phyloP scores from a whole-genome alignment of 805 yeast species.

The Candida pseudoglaebosa region DNA sequence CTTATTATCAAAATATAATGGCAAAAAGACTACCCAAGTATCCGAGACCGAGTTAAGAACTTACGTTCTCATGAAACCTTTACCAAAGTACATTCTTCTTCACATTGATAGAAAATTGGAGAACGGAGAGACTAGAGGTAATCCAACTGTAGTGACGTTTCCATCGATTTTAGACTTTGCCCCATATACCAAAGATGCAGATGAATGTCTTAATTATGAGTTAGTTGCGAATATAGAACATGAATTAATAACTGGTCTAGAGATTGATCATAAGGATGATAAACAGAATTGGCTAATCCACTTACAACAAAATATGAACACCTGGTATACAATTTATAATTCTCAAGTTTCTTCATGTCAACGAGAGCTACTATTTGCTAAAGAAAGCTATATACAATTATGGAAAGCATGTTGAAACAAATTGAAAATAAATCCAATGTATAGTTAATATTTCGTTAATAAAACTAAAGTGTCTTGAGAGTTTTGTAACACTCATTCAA shows the following conservation, averaged over 20 bases:
- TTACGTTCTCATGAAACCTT: constrained; percentile 32
- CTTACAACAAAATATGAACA: constrained; percentile 10
- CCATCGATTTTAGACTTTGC: constrained; percentile 40
- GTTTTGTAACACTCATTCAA: constrained; percentile 8
- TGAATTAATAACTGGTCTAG: constrained; percentile 12
- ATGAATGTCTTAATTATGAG: constrained; percentile 29
- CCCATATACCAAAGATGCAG: constrained; percentile 19
- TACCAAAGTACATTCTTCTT: constrained; percentile 54
- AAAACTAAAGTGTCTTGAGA: background rate
- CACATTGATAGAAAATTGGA: constrained; percentile 48
- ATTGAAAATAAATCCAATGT: too few species aligned
- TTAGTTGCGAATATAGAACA: constrained; percentile 19
- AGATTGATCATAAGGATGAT: constrained; percentile 16
- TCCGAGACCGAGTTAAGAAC: constrained; percentile 30
- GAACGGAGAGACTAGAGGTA: constrained; percentile 11
- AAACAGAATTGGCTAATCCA: constrained; percentile 18
- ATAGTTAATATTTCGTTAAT: too few species aligned
- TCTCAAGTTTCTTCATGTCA: constrained; percentile 44
- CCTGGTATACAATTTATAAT: constrained; percentile 62
- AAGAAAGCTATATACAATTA: constrained; percentile 62
- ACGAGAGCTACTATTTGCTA: constrained; percentile 56
- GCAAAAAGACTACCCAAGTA: constrained; percentile 25
- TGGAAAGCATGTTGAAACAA: constrained; percentile 49
- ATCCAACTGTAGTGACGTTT: constrained; percentile 60
- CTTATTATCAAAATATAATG: constrained; percentile 36